Conservation (phyloP, 164 flowering plant genomes). For the Cinnamomum micranthum region DNA sequence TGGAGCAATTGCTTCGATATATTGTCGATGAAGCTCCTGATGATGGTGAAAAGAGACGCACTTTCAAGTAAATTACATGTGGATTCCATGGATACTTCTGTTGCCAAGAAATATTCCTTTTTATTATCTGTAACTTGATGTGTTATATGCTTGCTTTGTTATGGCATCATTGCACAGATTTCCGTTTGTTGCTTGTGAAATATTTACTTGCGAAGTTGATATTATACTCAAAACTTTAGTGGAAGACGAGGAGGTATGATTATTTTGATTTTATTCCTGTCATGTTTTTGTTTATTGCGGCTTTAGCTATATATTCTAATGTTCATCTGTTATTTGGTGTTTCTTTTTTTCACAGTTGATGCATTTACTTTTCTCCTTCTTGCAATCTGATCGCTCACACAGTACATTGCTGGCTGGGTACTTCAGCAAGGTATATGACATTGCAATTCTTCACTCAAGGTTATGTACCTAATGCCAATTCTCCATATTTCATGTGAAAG, state of each 20-base stretch:
- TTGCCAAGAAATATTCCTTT: background rate
- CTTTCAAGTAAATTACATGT: conserved; percentile 55
- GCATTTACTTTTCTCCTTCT: conserved; percentile 80
- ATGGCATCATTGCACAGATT: conserved; percentile 37
- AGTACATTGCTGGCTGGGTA: conserved; percentile 79
- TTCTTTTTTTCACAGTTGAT: conserved; percentile 56
- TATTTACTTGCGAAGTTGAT: conserved; percentile 95
- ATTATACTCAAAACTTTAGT: conserved; percentile 79
- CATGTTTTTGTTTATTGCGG: background rate
- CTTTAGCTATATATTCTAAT: background rate
- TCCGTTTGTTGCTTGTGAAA: conserved; percentile 94
- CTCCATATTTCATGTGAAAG: conserved; percentile 2
- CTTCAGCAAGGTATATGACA: conserved; percentile 72
- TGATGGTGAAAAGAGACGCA: conserved; percentile 70
- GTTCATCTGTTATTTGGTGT: conserved; percentile 4
- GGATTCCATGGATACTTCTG: background rate
- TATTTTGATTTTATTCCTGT: background rate
- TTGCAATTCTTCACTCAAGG: background rate
- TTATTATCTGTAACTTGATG: background rate
- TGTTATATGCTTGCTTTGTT: too few relatives aligned
- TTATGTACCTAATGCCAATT: conserved; percentile 2
- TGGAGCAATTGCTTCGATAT: conserved; percentile 71
- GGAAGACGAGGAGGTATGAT: conserved; percentile 80
- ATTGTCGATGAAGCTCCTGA: conserved; percentile 86
- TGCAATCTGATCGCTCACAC: conserved; percentile 68